Percentiles rank a stretch among this genome's conserved stretches.
These are phyloP conservation scores for Dactylellina haptotyla DNA, from an alignment of 2,329 filamentous ascomycete species.

Conservation along the genomic window DNA sequence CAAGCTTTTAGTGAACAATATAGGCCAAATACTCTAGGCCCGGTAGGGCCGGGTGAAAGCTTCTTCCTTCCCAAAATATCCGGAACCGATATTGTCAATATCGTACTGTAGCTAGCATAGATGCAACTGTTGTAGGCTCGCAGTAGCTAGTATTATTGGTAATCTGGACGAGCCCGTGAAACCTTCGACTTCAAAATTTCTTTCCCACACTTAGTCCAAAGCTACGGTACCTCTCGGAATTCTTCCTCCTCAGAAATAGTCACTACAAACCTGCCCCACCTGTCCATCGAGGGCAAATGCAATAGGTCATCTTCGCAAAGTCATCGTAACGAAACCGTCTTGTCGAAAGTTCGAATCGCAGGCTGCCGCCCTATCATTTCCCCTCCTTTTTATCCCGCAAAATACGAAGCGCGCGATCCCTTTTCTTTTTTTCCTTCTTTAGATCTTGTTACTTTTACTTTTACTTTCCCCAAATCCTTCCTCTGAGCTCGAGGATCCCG, in stretches of 20 bases:
- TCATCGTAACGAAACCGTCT: not conserved
- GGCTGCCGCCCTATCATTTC: not conserved
- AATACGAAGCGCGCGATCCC: slow-evolving; percentile 6
- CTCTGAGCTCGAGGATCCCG: slow-evolving; percentile 26
- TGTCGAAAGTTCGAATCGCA: not conserved
- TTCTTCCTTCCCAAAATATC: slow-evolving; percentile 11
- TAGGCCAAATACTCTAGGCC: not conserved
- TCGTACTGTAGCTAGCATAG: too few species aligned
- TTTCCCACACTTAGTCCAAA: not conserved
- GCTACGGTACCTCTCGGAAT: slow-evolving; percentile 8
- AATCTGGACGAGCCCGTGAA: slow-evolving; percentile 31
- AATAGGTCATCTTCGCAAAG: slow-evolving; percentile 5
- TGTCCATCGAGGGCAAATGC: slow-evolving; percentile 31
- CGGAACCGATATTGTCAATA: slow-evolving; percentile 19
- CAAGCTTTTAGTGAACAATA: slow-evolving; percentile 20
- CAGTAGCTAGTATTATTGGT: slow-evolving; percentile 21
- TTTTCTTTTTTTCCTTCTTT: slow-evolving; percentile 38
- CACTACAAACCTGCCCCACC: slow-evolving; percentile 18
- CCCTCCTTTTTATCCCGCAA: slow-evolving; percentile 43
- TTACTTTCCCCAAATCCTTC: slow-evolving; percentile 20
- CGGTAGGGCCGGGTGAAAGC: not conserved
- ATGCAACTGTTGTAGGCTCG: too few species aligned
- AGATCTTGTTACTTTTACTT: slow-evolving; percentile 15
- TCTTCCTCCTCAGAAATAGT: too few species aligned
- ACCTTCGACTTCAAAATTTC: slow-evolving; percentile 16